Evolutionary conservation across 75 land plant genomes (phyloP).

Genomic region (Chamaecyparis obtusa): DNA sequence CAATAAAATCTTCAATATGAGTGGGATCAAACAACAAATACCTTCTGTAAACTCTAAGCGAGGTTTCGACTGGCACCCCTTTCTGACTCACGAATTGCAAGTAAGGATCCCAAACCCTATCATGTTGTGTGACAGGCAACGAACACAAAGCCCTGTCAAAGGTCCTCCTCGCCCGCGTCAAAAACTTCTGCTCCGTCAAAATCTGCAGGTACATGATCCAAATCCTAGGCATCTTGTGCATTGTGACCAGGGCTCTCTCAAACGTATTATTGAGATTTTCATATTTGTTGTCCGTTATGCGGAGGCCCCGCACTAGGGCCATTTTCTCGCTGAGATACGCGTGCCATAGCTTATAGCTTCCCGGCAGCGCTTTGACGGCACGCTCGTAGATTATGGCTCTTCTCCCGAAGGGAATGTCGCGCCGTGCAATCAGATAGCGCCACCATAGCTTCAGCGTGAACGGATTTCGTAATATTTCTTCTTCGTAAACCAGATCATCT

Average conservation of each 20-base stretch:
- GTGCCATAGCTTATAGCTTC: conserved; percentile 93
- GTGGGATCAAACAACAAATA: conserved; percentile 84
- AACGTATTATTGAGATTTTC: conserved; percentile 87
- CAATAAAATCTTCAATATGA: conserved; percentile 93
- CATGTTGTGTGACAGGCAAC: conserved; percentile 94
- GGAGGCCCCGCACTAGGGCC: conserved; percentile 48
- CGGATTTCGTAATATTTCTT: conserved; percentile 86
- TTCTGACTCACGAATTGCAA: conserved; percentile 66
- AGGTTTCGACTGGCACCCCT: conserved; percentile 89
- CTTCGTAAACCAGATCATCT: conserved; percentile 86
- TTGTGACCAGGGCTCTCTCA: conserved; percentile 87
- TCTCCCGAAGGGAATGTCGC: conserved; percentile 62
- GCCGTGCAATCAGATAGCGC: conserved; percentile 76
- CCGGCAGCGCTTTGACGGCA: conserved; percentile 81
- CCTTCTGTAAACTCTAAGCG: conserved; percentile 85
- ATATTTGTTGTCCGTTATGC: conserved; percentile 49
- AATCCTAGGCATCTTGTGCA: conserved; percentile 97
- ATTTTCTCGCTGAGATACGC: conserved; percentile 83
- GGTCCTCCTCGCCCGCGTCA: conserved; percentile 68
- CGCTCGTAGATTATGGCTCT: conserved; percentile 77
- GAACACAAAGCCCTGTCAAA: conserved; percentile 89
- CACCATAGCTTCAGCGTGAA: conserved; percentile 89
- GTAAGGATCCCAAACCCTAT: conserved; percentile 81
- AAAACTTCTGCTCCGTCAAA: conserved; percentile 61
- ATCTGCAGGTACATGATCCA: conserved; percentile 79